Percentiles rank a stretch among this genome's conserved stretches.
phyloP scores from a whole-genome alignment of 2,329 filamentous ascomycete species.

The Amylocarpus encephaloides region DNA sequence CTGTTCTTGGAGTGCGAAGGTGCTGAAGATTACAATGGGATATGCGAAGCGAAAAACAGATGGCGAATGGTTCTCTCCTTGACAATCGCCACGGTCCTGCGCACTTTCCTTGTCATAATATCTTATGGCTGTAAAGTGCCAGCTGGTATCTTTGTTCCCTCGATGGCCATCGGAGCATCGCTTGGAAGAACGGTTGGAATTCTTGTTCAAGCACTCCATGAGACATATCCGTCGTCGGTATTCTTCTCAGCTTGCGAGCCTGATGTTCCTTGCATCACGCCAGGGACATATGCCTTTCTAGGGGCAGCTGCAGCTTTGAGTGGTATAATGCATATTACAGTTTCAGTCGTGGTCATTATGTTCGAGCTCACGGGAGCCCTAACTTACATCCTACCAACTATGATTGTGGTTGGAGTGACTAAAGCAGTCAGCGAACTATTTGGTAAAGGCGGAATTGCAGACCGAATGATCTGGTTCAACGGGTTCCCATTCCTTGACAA shows the following conservation, averaged over 20 bases:
- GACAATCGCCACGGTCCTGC: slow-evolving; percentile 69
- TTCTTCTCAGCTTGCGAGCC: slow-evolving; percentile 89
- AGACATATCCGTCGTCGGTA: slow-evolving; percentile 70
- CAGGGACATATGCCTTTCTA: slow-evolving; percentile 92
- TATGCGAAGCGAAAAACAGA: slow-evolving; percentile 75
- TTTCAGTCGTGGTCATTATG: slow-evolving; percentile 98
- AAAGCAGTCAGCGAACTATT: slow-evolving; percentile 89
- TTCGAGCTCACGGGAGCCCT: slow-evolving; percentile 96
- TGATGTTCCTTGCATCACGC: slow-evolving; percentile 92
- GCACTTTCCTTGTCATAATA: slow-evolving; percentile 81
- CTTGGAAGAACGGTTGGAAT: slow-evolving; percentile 95
- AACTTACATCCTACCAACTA: slow-evolving; percentile 94
- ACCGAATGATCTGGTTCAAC: slow-evolving; percentile 98
- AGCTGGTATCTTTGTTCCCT: slow-evolving; percentile 95
- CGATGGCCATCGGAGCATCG: slow-evolving; percentile 92
- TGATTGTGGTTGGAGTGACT: slow-evolving; percentile 97
- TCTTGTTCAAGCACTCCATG: slow-evolving; percentile 81
- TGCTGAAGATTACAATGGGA: slow-evolving; percentile 77
- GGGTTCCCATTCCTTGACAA: slow-evolving; percentile 95
- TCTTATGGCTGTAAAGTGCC: slow-evolving; percentile 98
- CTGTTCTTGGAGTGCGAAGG: slow-evolving; percentile 91
- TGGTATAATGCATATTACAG: slow-evolving; percentile 96
- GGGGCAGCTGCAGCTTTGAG: slow-evolving; percentile 86
- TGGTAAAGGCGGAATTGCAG: slow-evolving; percentile 93
- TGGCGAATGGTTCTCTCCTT: slow-evolving; percentile 75